Evolutionary conservation across 148 eudicot genomes (phyloP), one percentile per base, ranked within the genome.

Genomic region (Drosera capensis): DNA sequence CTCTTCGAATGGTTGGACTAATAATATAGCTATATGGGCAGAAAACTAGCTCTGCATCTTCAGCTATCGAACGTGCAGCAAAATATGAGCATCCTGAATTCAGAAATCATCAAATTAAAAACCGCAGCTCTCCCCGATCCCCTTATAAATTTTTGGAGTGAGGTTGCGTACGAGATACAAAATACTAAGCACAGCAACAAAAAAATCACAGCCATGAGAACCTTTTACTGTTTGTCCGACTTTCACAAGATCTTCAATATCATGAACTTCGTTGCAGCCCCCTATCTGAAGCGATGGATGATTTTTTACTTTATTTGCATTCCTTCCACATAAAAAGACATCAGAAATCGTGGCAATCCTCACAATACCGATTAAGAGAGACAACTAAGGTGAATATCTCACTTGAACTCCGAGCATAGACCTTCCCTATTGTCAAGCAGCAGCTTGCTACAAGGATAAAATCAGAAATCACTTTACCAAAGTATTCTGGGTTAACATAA

Each of bases 171-270:
- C 20, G 17, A 17, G 34, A 48, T 14, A 5, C 11, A 23, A 23
- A 14, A 35, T 9, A 2, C 38, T 3, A 3, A 28, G 6, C 11
- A 15, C 38, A 9, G 14, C 14, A 34, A n/a, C n/a, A 36, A 12
- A 36, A 25, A 14, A 18, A 16, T 2, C n/a, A n/a, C 11, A 34
- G 38, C 11, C 38, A 45, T 45, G 40, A 14, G 9, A 54, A 81
- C 99, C 99, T 75, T 76, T 81, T 28, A 85, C 74, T 22, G 55
- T 53, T 50, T 71, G 71, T 34, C 99, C 99, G 55, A 90, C 67
- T 70, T 90, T 85, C 40, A 84, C 74, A 64, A 90, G 74, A 72
- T 90, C 99, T 74, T 90, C 99, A 64, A 90, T 85, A 60, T 90
- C 99, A 59, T 90, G 88, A 41, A 68, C 94, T 64, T 90, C 95